Percentiles rank a stretch among this genome's conserved stretches.
Conservation (phyloP, 1,284 basidiomycete genomes). For the Dichomitus squalens region DNA sequence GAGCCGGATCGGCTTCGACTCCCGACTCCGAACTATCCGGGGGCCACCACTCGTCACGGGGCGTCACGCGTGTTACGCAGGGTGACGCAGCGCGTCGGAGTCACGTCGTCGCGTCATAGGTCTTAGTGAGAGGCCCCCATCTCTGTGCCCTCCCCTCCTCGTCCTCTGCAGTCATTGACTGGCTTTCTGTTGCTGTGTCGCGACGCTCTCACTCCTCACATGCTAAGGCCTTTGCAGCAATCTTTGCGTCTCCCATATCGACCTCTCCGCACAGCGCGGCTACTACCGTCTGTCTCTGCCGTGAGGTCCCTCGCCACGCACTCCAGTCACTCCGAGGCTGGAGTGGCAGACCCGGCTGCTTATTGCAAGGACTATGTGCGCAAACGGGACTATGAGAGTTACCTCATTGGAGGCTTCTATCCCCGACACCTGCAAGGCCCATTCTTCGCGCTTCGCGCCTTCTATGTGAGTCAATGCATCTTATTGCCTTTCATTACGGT, state of each 20-base stretch:
- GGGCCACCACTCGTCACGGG: conserved; percentile 1
- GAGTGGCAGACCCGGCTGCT: conserved; percentile 45
- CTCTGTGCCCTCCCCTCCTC: background rate
- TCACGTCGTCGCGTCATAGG: conserved; percentile 11
- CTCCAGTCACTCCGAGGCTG: conserved; percentile 22
- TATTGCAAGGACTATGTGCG: conserved; percentile 73
- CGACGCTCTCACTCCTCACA: background rate
- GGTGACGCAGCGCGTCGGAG: conserved; percentile 16
- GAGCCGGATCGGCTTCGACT: too few species aligned
- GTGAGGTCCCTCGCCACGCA: conserved; percentile 14
- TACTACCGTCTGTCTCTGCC: background rate
- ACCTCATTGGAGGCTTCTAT: conserved; percentile 78
- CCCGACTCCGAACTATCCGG: background rate
- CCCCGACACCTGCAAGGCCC: conserved; percentile 64
- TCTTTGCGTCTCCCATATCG: background rate
- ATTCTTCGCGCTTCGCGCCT: conserved; percentile 85
- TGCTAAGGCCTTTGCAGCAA: background rate
- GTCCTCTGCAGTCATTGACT: background rate
- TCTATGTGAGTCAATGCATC: conserved; percentile 78
- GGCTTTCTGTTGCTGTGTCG: background rate
- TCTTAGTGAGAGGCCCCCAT: background rate
- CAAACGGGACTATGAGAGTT: conserved; percentile 83
- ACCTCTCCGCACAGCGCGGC: background rate
- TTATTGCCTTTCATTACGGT: background rate
- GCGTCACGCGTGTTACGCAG: background rate